These are phyloP conservation scores for Stagonosporopsis cucurbitacearum DNA, from an alignment of 2,329 filamentous ascomycete species.

Conservation along the genomic window DNA sequence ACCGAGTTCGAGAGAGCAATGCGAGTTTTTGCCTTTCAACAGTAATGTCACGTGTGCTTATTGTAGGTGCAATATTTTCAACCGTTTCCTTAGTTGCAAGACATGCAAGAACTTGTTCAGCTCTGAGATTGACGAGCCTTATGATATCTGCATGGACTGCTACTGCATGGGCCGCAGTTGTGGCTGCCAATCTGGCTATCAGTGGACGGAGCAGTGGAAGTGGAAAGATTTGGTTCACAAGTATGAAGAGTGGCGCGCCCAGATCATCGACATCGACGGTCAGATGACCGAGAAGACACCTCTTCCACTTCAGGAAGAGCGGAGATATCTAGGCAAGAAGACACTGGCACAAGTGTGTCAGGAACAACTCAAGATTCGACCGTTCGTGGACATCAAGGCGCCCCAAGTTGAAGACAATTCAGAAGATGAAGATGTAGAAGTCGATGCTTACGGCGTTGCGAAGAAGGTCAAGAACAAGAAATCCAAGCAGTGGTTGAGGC, in stretches of 20 bases:
- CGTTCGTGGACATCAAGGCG: constrained; percentile 82
- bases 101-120: constrained; percentile 74
- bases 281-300: constrained; percentile 71
- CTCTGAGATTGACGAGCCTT: constrained; percentile 79
- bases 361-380: constrained; percentile 78
- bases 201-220: constrained; percentile 91
- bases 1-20: constrained; percentile 68
- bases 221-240: constrained; percentile 79
- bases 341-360: constrained; percentile 93
- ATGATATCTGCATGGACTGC: constrained; percentile 98
- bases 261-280: constrained; percentile 75
- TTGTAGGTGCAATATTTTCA: constrained; percentile 96
- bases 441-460: constrained; percentile 68
- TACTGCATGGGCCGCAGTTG: constrained; percentile 98
- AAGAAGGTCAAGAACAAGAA: constrained; percentile 70
- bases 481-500: constrained; percentile 57
- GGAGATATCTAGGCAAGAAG: constrained; percentile 72
- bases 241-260: constrained; percentile 82
- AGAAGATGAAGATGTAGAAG: constrained; percentile 61
- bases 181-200: constrained; percentile 80
- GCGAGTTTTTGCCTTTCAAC: constrained; percentile 82
- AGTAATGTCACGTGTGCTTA: constrained; percentile 95
- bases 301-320: constrained; percentile 72
- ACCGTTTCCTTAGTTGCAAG: constrained; percentile 91
- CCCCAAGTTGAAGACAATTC: constrained; percentile 56